Evolutionary conservation across 225 moss, liverwort and hornwort species (phyloP), one percentile per base, ranked within the genome.

Genomic region (Sphagnum tenellum): DNA sequence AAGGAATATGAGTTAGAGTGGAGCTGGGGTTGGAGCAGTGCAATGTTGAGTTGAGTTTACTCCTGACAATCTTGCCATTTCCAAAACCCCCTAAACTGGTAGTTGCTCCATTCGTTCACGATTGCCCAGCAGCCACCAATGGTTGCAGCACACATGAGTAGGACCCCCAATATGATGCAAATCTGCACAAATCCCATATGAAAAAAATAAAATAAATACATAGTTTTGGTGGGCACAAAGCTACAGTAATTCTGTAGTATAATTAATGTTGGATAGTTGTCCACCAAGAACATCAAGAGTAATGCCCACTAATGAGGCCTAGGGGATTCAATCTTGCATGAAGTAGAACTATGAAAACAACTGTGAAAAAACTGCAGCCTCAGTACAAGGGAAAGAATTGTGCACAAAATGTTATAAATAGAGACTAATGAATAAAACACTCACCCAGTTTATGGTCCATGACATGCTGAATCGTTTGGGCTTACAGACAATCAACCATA

Each of bases 401-500:
- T 29, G 29, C 29, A n/a, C n/a, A 29, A 29, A 29, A 29, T 29
- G 29, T 29, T 29, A 29, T 29, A 29, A 29, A 0, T 60, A 78
- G 72, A 79, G 48, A 60, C n/a, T n/a, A n/a, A n/a, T n/a, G 29
- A 11, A 4, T 9, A 49, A 56, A 46, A 5, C 11, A 8, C 46
- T n/a, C 48, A 78, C 3, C 75, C 79, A 86, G 59, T 86, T 86
- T 48, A 82, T 45, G 0, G 64, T 13, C 86, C 86, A 86, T 0
- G 77, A 72, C 56, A 71, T 46, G 49, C 77, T 69, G 4, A 63
- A 75, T 9, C 12, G 46, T 64, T 71, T 72, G 2, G 86, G 86
- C 71, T 82, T 82, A 58, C 72, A 77, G 2, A 82, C 77, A 70
- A 72, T 74, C 67, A 82, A 29, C 82, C 82, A 86, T n/a, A 86